Percentiles rank a stretch among this genome's conserved stretches.
These are phyloP conservation scores for Pistacia vera DNA, from an alignment of 345 rosid species.

Conservation along the genomic window DNA sequence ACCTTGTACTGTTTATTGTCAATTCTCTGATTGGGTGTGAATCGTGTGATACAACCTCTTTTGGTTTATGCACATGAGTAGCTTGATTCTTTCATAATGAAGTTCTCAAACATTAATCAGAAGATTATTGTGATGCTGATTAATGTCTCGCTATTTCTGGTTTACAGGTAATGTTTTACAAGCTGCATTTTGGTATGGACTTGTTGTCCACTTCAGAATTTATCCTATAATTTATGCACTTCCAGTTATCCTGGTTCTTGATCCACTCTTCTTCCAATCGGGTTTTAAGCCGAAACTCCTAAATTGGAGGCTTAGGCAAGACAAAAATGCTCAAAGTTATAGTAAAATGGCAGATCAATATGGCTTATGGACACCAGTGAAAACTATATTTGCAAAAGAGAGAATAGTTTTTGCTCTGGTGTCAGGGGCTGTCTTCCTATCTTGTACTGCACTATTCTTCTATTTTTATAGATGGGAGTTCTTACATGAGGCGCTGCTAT, in stretches of 20 bases:
- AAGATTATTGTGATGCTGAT: no score
- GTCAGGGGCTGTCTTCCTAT: conserved; percentile 64
- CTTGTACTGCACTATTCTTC: conserved; percentile 62
- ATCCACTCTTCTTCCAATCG: conserved; percentile 47
- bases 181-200: conserved; percentile 90
- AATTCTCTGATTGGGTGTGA: not conserved
- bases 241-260: conserved; percentile 68
- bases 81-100: not conserved
- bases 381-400: conserved; percentile 48
- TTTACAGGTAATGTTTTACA: conserved; percentile 63
- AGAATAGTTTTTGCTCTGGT: conserved; percentile 64
- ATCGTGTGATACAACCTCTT: not conserved
- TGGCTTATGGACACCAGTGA: conserved; percentile 30
- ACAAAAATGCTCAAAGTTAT: conserved; percentile 26
- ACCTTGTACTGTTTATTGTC: not conserved
- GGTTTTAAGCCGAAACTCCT: conserved; percentile 51
- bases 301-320: conserved; percentile 48
- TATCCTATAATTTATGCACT: conserved; percentile 87
- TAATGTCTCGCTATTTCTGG: conserved; percentile 18
- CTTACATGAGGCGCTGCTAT: conserved; percentile 80
- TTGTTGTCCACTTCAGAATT: conserved; percentile 87
- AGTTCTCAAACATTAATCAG: not conserved
- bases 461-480: conserved; percentile 77
- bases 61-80: not conserved
- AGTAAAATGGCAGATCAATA: conserved; percentile 5